A percentile compares a stretch with the other conserved stretches of the same genome.
phyloP scores from a whole-genome alignment of 148 eudicot species.

The Talinum fruticosum region DNA sequence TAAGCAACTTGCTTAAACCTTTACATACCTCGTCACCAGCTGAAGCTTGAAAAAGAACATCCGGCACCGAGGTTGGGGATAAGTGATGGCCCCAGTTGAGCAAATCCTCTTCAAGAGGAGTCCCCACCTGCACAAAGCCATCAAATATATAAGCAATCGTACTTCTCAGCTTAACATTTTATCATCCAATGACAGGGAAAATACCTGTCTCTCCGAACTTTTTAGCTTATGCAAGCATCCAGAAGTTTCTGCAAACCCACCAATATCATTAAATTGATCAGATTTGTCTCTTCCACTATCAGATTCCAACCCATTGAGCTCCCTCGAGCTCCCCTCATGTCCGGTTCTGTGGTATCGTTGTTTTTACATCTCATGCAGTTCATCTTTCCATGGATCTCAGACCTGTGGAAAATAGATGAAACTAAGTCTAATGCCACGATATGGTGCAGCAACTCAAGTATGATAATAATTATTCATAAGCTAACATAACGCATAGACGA shows the following conservation, averaged over 20 bases:
- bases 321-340: conserved; percentile 11
- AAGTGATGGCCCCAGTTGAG: conserved; percentile 94
- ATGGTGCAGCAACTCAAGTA: conserved; percentile 12
- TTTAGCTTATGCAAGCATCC: conserved; percentile 71
- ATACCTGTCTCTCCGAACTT: conserved; percentile 84
- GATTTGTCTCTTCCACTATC: conserved; percentile 29
- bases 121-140: conserved; percentile 56
- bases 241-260: conserved; percentile 87
- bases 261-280: conserved; percentile 62
- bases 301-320: conserved; percentile 28
- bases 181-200: neutral
- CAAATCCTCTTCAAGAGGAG: conserved; percentile 94
- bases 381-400: conserved; percentile 97
- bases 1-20: conserved; percentile 8
- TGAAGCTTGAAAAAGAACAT: conserved; percentile 81
- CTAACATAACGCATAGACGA: neutral
- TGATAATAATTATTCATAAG: neutral
- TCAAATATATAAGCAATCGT: conserved; percentile 10
- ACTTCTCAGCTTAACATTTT: neutral
- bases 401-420: conserved; percentile 39
- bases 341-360: conserved; percentile 28
- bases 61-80: conserved; percentile 68
- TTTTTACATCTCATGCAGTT: conserved; percentile 66
- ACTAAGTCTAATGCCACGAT: neutral
- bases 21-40: conserved; percentile 92